Evolutionary conservation across 306 rosid species (phyloP), one percentile per base, ranked within the genome.

Genomic region (Quercus cerris): DNA sequence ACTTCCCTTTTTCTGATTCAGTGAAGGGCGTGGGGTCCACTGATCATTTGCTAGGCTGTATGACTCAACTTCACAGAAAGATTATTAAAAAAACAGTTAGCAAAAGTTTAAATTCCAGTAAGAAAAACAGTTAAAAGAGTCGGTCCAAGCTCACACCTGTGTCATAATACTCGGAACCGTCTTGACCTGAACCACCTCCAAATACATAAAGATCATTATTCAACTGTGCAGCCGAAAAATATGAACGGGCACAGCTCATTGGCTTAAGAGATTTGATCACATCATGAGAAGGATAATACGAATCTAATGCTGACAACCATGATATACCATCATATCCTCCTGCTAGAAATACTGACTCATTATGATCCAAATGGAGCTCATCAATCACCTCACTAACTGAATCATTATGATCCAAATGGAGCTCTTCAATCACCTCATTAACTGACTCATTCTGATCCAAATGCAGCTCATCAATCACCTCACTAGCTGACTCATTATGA

Each of bases 251-350:
- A 70, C 74, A 77, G 72, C 76, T 87, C 85, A 86, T 78, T 38
- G 90, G 79, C 78, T 71, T 69, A 19, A 80, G 78, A 78, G 85
- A 81, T 79, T 87, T 88, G 25, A 84, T 85, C 79, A 79, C 74
- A 79, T 86, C 83, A 12, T 18, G 55, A 44, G 78, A 90, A 78
- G 94, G 93, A 64, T 80, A 77, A 77, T 88, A 95, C 67, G 81
- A 54, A 77, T 90, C 95, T 80, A 91, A 82, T 27, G 81, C 31
- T n/a, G 87, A 85, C 59, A 90, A 78, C 76, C 82, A 83, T 31
- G 93, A 85, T 77, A 79, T 77, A 74, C 98, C 92, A 78, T 90
- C 83, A 71, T 20, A 90, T 70, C 99, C 97, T 75, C 98, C 98
- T 15, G 89, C 81, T 75, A 95, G 77, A 82, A 77, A 91, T 35